Evolutionary conservation across 306 rosid genomes (phyloP).

Genomic region (Lupinus albus): DNA sequence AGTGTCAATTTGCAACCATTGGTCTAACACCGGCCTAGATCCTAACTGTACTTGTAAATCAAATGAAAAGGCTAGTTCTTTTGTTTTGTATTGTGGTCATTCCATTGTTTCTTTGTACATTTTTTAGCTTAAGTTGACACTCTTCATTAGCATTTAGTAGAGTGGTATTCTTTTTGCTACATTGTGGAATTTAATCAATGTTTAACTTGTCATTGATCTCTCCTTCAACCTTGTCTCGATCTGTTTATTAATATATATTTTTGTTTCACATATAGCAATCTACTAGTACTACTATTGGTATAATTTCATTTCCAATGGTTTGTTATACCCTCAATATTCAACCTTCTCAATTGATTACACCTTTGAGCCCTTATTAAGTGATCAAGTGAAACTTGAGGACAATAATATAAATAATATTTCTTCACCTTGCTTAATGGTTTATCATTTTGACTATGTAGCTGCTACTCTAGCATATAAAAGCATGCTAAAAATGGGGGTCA

Average conservation of each 20-base stretch:
- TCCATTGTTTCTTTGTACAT: conserved; percentile 9
- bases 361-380: too few species aligned
- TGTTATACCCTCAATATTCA: too few species aligned
- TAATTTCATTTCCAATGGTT: too few species aligned
- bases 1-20: conserved; percentile 21
- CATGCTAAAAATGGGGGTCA: too few species aligned
- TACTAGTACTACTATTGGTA: too few species aligned
- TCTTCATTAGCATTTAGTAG: neutral
- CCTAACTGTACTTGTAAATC: conserved; percentile 51
- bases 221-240: neutral
- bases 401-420: too few species aligned
- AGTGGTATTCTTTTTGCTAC: neutral
- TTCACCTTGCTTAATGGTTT: too few species aligned
- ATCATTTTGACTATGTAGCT: too few species aligned
- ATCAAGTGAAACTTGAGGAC: too few species aligned
- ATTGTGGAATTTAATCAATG: conserved; percentile 18
- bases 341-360: too few species aligned
- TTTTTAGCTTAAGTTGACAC: neutral
- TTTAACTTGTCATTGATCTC: neutral
- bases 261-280: neutral
- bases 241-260: neutral
- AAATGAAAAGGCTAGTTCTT: conserved; percentile 45
- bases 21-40: conserved; percentile 37
- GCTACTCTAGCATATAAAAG: too few species aligned
- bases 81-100: neutral